Conservation (phyloP, 495 filamentous ascomycete species). For the Usnea hakonensis region DNA sequence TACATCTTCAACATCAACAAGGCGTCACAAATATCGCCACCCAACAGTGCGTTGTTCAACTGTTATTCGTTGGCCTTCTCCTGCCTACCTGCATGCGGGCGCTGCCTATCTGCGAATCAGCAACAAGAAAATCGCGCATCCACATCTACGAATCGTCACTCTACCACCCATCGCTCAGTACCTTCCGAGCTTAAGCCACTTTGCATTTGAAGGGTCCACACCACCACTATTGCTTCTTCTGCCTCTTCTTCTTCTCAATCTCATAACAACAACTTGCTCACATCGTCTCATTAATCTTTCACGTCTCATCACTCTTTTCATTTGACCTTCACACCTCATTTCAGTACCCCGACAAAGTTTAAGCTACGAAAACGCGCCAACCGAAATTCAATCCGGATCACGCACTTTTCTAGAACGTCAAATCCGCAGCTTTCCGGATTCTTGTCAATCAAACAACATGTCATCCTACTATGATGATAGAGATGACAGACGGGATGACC, state of each 20-base stretch:
- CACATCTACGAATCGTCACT: too few species aligned
- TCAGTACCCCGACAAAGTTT: neutral
- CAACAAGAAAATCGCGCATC: neutral
- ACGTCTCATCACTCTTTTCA: neutral
- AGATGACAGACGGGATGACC: conserved; percentile 14
- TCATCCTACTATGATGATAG: conserved; percentile 19
- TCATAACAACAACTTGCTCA: neutral
- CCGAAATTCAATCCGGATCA: neutral
- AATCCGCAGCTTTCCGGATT: neutral
- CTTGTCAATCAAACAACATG: neutral
- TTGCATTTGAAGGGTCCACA: neutral
- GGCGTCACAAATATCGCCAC: neutral
- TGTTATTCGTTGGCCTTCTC: neutral
- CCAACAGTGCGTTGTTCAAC: conserved; percentile 7
- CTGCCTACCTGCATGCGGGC: neutral
- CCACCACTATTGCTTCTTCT: neutral
- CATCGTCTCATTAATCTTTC: neutral
- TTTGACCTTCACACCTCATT: neutral
- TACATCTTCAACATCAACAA: neutral
- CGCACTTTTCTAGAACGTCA: neutral
- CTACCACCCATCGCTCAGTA: neutral
- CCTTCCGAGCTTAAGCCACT: neutral
- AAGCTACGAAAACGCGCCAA: neutral
- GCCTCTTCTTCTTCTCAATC: neutral
- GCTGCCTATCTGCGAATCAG: neutral